Evolutionary conservation across 495 filamentous ascomycete species (phyloP), one percentile per base, ranked within the genome.

Genomic region (Bacidia gigantensis): DNA sequence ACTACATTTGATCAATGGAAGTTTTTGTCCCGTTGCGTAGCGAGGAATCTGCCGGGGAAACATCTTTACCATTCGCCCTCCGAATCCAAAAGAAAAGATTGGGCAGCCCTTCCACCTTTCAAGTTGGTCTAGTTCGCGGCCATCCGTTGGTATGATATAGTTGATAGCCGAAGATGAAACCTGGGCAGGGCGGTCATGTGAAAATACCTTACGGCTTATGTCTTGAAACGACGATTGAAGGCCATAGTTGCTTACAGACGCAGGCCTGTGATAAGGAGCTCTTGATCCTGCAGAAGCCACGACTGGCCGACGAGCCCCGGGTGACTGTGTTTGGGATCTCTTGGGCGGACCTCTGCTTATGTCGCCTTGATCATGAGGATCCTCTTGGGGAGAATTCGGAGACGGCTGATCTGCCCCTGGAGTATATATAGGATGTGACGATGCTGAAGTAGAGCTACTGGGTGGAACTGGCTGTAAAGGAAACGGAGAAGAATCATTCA

Each of bases 21-120:
- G 62, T 24, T 69, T 70, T 52, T 82, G 76, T 42, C 80, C 87
- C 48, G 83, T 79, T 44, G 78, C 78, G 65, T 96, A 97, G 23
- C 89, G 78, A 10, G 89, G 92, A 26, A 90, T 79, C 53, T 93
- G 81, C 55, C 83, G 86, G 0, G 93, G 93, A 59, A 97, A 96
- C 58, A 80, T 88, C 3, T 86, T 85, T 25, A 89, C 76, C 22
- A 95, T 67, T 2, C 76, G 76, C 10, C 93, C 93, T 42, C 87
- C 90, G 49, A 94, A 82, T 0, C 87, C 89, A 79, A 94, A 97
- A 2, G 76, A 75, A 59, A 97, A 79, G 7, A 95, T 77, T 0
- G 92, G 93, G 14, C 76, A 75, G 7, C 92, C 92, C 66, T 84
- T 84, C 92, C 92, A 99, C 57, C 93, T 76, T 57, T 88, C 73